A percentile compares a stretch with the other conserved stretches of the same genome.
These are phyloP conservation scores for Aspergillus fumigatiaffinis DNA, from an alignment of 2,329 filamentous ascomycete species.

Conservation along the genomic window DNA sequence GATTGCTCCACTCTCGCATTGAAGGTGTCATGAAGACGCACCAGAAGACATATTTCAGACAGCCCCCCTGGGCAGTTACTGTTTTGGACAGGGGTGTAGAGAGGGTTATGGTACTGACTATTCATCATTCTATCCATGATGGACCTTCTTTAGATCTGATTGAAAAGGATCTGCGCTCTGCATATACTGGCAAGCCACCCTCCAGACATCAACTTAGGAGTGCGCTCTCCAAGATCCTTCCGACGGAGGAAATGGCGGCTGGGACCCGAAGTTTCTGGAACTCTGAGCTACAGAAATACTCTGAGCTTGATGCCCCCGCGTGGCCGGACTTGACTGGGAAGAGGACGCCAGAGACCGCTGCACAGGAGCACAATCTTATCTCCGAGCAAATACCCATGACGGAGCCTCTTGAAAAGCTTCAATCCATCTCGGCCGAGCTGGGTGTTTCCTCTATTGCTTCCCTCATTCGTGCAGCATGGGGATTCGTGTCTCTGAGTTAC, in stretches of 20 bases:
- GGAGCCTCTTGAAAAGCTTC: conserved; percentile 14
- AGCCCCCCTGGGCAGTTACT: conserved; percentile 38
- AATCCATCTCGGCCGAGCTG: conserved; percentile 16
- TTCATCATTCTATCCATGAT: conserved; percentile 34
- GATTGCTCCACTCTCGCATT: conserved; percentile 16
- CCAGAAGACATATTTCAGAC: conserved; percentile 25
- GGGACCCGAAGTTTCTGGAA: conserved; percentile 24
- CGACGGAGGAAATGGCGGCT: conserved; percentile 8
- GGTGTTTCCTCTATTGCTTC: conserved; percentile 27
- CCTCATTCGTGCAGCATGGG: conserved; percentile 28
- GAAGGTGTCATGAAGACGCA: conserved; percentile 20
- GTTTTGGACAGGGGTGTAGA: conserved; percentile 23
- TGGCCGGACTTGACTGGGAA: conserved; percentile 28
- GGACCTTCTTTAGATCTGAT: conserved; percentile 29
- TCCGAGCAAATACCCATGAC: conserved; percentile 13
- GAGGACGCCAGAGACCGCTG: conserved; percentile 8
- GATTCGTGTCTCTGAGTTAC: conserved; percentile 24
- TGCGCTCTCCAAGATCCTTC: conserved; percentile 22
- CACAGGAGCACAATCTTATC: conserved; percentile 15
- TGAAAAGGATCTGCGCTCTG: conserved; percentile 21
- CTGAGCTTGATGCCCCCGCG: conserved; percentile 17
- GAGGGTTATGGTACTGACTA: conserved; percentile 32
- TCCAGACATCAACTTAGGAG: conserved; percentile 24
- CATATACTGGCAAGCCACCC: conserved; percentile 20
- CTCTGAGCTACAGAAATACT: conserved; percentile 19